Percentiles rank a stretch among this genome's conserved stretches.
Evolutionary conservation across 2,329 filamentous ascomycete genomes (phyloP).

Genomic region (Aureobasidium lini): DNA sequence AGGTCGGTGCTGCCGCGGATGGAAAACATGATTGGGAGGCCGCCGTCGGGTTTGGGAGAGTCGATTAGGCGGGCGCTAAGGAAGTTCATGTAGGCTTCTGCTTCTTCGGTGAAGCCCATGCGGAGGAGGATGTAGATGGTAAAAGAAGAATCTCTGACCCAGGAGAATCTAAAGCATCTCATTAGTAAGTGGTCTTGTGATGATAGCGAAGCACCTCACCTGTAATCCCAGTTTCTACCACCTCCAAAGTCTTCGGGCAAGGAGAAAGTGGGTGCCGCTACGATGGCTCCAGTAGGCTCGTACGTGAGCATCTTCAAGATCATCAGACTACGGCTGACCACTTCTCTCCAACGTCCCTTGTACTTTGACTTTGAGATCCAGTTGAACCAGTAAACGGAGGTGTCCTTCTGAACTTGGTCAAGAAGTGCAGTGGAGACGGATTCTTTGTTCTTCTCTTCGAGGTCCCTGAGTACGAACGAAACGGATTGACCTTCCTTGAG

Average conservation of each 20-base stretch:
- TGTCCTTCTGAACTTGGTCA: conserved; percentile 59
- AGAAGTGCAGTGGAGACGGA: conserved; percentile 53
- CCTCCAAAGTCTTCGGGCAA: conserved; percentile 46
- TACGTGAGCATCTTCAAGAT: conserved; percentile 70
- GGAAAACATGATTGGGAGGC: conserved; percentile 71
- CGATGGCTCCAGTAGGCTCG: conserved; percentile 70
- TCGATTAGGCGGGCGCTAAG: conserved; percentile 63
- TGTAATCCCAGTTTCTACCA: conserved; percentile 56
- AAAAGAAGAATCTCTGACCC: conserved; percentile 67
- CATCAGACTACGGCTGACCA: conserved; percentile 63
- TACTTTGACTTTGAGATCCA: conserved; percentile 67
- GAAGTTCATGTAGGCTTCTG: conserved; percentile 71
- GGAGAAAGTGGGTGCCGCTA: conserved; percentile 72
- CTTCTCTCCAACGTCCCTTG: conserved; percentile 64
- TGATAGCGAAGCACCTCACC: background rate
- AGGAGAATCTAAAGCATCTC: conserved; percentile 49
- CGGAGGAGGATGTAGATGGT: conserved; percentile 69
- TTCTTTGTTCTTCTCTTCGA: conserved; percentile 51
- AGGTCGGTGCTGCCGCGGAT: conserved; percentile 69
- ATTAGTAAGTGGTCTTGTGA: background rate
- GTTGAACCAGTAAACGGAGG: conserved; percentile 63
- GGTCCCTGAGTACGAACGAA: conserved; percentile 61
- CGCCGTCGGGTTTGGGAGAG: conserved; percentile 52
- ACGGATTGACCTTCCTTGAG: conserved; percentile 60
- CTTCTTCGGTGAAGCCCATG: conserved; percentile 67